Evolutionary conservation across 2,329 filamentous ascomycete species (phyloP).

Genomic region (Gnomoniopsis smithogilvyi): DNA sequence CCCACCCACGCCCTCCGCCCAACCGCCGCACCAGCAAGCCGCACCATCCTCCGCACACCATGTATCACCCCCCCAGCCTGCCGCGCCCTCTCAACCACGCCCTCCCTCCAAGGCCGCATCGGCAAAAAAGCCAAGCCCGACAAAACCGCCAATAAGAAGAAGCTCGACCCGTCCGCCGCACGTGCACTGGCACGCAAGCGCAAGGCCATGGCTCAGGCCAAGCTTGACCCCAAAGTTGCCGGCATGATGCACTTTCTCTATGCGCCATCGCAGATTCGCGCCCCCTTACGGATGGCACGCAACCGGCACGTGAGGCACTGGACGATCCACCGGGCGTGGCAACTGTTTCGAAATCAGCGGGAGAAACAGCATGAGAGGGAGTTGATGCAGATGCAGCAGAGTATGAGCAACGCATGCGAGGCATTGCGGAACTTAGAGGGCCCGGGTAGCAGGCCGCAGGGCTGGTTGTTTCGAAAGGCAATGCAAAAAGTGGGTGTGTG

Average conservation of each 20-base stretch:
- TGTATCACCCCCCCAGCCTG: no score
- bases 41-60: background rate
- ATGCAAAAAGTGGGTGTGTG: conserved; percentile 90
- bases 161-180: conserved; percentile 6
- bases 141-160: conserved; percentile 26
- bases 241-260: conserved; percentile 30
- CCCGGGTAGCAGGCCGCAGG: conserved; percentile 56
- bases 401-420: conserved; percentile 84
- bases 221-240: conserved; percentile 30
- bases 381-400: conserved; percentile 74
- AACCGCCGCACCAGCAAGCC: background rate
- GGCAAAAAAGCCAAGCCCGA: conserved; percentile 39
- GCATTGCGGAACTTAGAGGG: conserved; percentile 64
- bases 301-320: conserved; percentile 89
- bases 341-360: conserved; percentile 70
- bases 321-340: conserved; percentile 98
- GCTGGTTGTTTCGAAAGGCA: conserved; percentile 78
- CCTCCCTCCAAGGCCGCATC: conserved; percentile 17
- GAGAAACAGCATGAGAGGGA: conserved; percentile 63
- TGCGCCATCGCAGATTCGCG: conserved; percentile 34
- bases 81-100: conserved; percentile 9
- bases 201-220: conserved; percentile 9
- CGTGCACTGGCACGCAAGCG: background rate
- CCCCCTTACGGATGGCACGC: conserved; percentile 83
- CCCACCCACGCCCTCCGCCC: conserved; percentile 5